Conservation (phyloP, 2,329 filamentous ascomycete species). For the Decorospora gaudefroyi region DNA sequence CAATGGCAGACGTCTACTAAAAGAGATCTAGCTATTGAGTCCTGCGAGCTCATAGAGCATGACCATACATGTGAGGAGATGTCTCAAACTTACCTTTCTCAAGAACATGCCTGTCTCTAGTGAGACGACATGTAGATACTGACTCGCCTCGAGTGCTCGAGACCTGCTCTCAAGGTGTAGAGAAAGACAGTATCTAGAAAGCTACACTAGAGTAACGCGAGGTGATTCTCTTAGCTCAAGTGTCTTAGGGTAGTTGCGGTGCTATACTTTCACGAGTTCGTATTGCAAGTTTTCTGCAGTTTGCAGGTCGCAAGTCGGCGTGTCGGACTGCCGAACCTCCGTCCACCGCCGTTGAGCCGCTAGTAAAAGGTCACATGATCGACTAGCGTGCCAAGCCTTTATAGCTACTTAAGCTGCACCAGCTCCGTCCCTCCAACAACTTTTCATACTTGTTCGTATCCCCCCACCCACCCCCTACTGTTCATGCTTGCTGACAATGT, state of each 20-base stretch:
- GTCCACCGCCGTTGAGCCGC: slow-evolving; percentile 3
- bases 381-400: background rate
- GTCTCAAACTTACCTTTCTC: slow-evolving; percentile 4
- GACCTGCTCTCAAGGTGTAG: too few species aligned
- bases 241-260: too few species aligned
- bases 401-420: background rate
- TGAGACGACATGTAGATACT: too few species aligned
- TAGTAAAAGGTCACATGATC: background rate
- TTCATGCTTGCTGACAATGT: background rate
- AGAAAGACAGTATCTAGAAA: too few species aligned
- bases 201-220: too few species aligned
- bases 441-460: background rate
- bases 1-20: background rate
- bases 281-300: too few species aligned
- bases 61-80: background rate
- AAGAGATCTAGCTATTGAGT: background rate
- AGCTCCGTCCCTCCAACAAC: background rate
- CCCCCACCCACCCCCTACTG: background rate
- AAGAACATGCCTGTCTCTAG: slow-evolving; percentile 8
- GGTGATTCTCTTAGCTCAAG: too few species aligned
- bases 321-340: background rate
- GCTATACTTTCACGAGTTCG: too few species aligned
- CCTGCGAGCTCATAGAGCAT: background rate
- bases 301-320: too few species aligned
- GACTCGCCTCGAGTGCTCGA: too few species aligned